Evolutionary conservation across 1,139 yeast species (phyloP).

Genomic region (Protomyces arabidopsidicola): DNA sequence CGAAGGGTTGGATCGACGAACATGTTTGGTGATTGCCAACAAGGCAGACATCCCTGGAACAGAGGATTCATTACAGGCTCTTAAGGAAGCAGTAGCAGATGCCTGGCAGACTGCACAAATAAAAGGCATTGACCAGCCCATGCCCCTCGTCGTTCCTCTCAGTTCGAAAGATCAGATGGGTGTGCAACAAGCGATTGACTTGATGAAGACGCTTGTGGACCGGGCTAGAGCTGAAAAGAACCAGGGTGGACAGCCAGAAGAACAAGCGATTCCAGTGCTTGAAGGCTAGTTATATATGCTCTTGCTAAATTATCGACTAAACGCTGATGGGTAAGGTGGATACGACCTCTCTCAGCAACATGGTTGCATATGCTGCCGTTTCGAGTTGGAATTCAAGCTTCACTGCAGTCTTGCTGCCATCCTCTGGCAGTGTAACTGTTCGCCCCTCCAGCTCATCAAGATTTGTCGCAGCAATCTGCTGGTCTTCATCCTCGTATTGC

Average conservation of each 20-base stretch:
- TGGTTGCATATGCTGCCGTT: conserved; percentile 90
- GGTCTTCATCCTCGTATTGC: conserved; percentile 51
- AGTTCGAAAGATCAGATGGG: conserved; percentile 26
- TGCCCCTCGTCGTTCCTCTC: conserved; percentile 12
- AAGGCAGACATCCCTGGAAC: conserved; percentile 26
- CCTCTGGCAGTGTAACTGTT: conserved; percentile 31
- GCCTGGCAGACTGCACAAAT: conserved; percentile 1
- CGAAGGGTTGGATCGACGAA: conserved; percentile 8
- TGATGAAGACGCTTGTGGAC: conserved; percentile 13
- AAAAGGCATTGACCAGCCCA: not conserved
- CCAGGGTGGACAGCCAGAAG: not conserved
- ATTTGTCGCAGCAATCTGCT: conserved; percentile 74
- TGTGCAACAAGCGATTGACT: conserved; percentile 17
- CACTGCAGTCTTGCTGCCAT: conserved; percentile 44
- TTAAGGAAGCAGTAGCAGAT: conserved; percentile 8
- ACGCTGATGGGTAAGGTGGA: conserved; percentile 21
- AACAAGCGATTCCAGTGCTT: not conserved
- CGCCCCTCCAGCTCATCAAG: conserved; percentile 53
- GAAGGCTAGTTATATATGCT: not conserved
- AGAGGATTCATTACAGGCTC: conserved; percentile 1
- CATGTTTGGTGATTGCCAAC: conserved; percentile 24
- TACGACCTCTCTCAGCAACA: conserved; percentile 58
- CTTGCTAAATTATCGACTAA: not conserved
- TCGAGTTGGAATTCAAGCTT: conserved; percentile 73
- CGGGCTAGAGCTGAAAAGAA: not conserved